Conservation (phyloP, 768 basidiomycete species). For the Porphyrellus cyaneotinctus region DNA sequence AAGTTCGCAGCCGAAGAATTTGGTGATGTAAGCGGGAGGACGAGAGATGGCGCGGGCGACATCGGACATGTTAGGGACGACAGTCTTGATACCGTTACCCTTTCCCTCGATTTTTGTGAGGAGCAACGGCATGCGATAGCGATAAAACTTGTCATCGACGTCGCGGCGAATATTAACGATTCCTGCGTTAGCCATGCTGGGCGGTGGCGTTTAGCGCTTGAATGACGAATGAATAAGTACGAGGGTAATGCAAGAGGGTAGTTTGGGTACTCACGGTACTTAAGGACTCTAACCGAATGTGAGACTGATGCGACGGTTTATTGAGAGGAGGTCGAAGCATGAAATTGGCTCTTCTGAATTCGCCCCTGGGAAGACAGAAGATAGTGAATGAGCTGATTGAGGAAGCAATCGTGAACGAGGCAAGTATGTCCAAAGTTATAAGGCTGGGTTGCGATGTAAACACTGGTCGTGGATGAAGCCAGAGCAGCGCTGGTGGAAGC, state of each 20-base stretch:
- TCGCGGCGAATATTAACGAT: conserved; percentile 93
- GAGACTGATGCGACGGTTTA: conserved; percentile 64
- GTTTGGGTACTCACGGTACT: conserved; percentile 43
- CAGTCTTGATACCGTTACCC: conserved; percentile 99
- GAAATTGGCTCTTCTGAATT: conserved; percentile 47
- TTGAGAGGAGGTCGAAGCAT: conserved; percentile 88
- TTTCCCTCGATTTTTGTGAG: conserved; percentile 97
- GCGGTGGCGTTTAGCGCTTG: conserved; percentile 57
- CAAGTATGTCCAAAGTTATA: background rate
- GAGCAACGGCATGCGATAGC: conserved; percentile 95
- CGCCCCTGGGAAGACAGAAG: conserved; percentile 33
- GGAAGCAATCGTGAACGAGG: conserved; percentile 25
- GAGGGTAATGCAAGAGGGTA: background rate
- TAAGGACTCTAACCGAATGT: conserved; percentile 47
- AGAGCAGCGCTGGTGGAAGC: conserved; percentile 3
- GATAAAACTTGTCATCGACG: conserved; percentile 96
- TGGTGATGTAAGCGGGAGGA: conserved; percentile 94
- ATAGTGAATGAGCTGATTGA: conserved; percentile 14
- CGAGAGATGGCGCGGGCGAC: conserved; percentile 93
- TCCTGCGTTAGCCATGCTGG: conserved; percentile 79
- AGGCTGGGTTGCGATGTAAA: background rate
- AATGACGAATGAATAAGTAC: background rate
- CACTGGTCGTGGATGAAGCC: background rate
- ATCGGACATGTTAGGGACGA: conserved; percentile 97
- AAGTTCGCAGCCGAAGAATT: conserved; percentile 98